Evolutionary conservation across 768 basidiomycete species (phyloP).

Genomic region (Boletus speciosus): DNA sequence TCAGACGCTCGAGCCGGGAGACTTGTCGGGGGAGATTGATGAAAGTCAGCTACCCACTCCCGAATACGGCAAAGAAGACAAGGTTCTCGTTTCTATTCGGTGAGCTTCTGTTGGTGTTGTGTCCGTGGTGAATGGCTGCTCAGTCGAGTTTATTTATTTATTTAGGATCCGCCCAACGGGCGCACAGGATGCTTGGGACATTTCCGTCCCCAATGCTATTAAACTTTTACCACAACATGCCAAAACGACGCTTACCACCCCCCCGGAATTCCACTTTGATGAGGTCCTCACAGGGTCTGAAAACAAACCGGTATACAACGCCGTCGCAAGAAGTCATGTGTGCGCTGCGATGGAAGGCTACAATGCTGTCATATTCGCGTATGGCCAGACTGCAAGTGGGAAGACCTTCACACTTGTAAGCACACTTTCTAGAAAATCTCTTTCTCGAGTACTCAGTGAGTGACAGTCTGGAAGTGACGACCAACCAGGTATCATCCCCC

Average conservation of each 20-base stretch:
- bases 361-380: slow-evolving; percentile 94
- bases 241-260: slow-evolving; percentile 38
- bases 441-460: slow-evolving; percentile 31
- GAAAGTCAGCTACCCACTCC: slow-evolving; percentile 43
- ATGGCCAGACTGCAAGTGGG: slow-evolving; percentile 83
- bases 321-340: slow-evolving; percentile 75
- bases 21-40: slow-evolving; percentile 68
- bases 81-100: slow-evolving; percentile 85
- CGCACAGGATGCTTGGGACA: slow-evolving; percentile 53
- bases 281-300: slow-evolving; percentile 74
- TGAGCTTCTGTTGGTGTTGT: slow-evolving; percentile 25
- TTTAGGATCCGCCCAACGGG: slow-evolving; percentile 62
- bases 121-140: neutral
- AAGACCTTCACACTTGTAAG: slow-evolving; percentile 67
- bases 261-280: slow-evolving; percentile 65
- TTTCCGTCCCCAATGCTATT: slow-evolving; percentile 45
- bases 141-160: neutral
- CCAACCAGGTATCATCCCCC: slow-evolving; percentile 93
- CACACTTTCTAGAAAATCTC: slow-evolving; percentile 3
- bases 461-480: slow-evolving; percentile 65
- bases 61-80: slow-evolving; percentile 72
- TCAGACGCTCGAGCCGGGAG: slow-evolving; percentile 64
- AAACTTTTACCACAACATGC: slow-evolving; percentile 58
- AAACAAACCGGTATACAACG: slow-evolving; percentile 75
- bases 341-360: slow-evolving; percentile 95